These are phyloP conservation scores for Beauveria pseudobassiana DNA, from an alignment of 2,329 filamentous ascomycete species.

Conservation along the genomic window DNA sequence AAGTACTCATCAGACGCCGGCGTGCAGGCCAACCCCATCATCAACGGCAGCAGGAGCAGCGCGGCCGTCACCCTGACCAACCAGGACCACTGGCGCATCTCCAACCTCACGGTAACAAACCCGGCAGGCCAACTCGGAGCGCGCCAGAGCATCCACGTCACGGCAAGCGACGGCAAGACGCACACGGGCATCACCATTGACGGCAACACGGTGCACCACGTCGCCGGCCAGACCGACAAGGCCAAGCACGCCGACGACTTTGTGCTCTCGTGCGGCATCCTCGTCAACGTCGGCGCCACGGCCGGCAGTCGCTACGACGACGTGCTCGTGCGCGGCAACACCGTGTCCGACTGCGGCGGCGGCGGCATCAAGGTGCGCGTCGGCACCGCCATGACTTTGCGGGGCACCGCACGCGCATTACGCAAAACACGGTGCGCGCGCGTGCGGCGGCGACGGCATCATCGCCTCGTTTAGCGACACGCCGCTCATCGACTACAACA, in stretches of 20 bases:
- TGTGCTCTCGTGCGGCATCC: slow-evolving; percentile 15
- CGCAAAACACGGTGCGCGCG: slow-evolving; percentile 15
- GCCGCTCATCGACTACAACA: slow-evolving; percentile 18
- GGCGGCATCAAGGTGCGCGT: slow-evolving; percentile 21
- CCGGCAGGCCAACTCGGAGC: slow-evolving; percentile 12
- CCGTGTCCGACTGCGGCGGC: slow-evolving; percentile 18
- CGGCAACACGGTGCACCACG: slow-evolving; percentile 16
- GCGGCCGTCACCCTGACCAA: slow-evolving; percentile 17
- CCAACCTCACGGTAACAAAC: slow-evolving; percentile 17
- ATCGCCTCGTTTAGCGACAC: slow-evolving; percentile 17
- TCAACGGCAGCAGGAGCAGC: slow-evolving; percentile 16
- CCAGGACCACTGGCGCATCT: slow-evolving; percentile 19
- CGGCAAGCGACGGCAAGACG: slow-evolving; percentile 16
- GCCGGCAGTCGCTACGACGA: slow-evolving; percentile 17
- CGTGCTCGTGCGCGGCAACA: slow-evolving; percentile 17
- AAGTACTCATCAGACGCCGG: slow-evolving; percentile 13
- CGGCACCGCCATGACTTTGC: slow-evolving; percentile 15
- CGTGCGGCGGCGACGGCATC: slow-evolving; percentile 19
- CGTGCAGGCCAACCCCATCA: slow-evolving; percentile 12
- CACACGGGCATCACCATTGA: slow-evolving; percentile 19
- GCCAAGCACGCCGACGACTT: slow-evolving; percentile 14
- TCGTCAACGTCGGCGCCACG: slow-evolving; percentile 13
- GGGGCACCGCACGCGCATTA: slow-evolving; percentile 13
- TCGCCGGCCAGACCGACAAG: slow-evolving; percentile 19
- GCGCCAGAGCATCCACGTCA: slow-evolving; percentile 17